phyloP scores from a whole-genome alignment of 805 yeast genomes.

The Pichia deserticola region DNA sequence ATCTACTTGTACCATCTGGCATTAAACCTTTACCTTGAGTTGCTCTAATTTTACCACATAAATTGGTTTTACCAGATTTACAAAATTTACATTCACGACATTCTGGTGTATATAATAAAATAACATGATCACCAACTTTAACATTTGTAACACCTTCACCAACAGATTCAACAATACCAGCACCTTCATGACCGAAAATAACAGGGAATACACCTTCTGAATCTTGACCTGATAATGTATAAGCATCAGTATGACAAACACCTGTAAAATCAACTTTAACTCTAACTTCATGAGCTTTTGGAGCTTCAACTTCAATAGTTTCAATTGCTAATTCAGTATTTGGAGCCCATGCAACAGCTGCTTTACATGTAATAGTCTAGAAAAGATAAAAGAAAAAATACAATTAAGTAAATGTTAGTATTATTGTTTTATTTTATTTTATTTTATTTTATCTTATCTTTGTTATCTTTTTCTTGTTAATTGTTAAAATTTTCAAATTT shows the following conservation, averaged over 20 bases:
- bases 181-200: slow-evolving; percentile 96
- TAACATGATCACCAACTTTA: slow-evolving; percentile 88
- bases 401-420: slow-evolving; percentile 1
- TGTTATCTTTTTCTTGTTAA: no score
- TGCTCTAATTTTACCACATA: slow-evolving; percentile 91
- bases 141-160: slow-evolving; percentile 93
- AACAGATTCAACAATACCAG: slow-evolving; percentile 89
- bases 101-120: slow-evolving; percentile 94
- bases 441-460: no score
- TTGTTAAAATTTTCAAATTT: no score
- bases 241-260: slow-evolving; percentile 98
- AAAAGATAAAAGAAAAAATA: neutral
- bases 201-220: slow-evolving; percentile 96
- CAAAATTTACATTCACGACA: slow-evolving; percentile 95
- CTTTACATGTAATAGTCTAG: slow-evolving; percentile 66
- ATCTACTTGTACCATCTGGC: slow-evolving; percentile 97
- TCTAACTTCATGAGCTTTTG: slow-evolving; percentile 96
- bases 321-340: slow-evolving; percentile 69
- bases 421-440: no score
- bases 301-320: slow-evolving; percentile 85
- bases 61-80: slow-evolving; percentile 88
- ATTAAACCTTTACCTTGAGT: slow-evolving; percentile 98
- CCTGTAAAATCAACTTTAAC: slow-evolving; percentile 83
- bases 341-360: slow-evolving; percentile 98
- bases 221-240: slow-evolving; percentile 88